Evolutionary conservation across 1,284 basidiomycete genomes (phyloP).

Genomic region (Mycena citricolor): DNA sequence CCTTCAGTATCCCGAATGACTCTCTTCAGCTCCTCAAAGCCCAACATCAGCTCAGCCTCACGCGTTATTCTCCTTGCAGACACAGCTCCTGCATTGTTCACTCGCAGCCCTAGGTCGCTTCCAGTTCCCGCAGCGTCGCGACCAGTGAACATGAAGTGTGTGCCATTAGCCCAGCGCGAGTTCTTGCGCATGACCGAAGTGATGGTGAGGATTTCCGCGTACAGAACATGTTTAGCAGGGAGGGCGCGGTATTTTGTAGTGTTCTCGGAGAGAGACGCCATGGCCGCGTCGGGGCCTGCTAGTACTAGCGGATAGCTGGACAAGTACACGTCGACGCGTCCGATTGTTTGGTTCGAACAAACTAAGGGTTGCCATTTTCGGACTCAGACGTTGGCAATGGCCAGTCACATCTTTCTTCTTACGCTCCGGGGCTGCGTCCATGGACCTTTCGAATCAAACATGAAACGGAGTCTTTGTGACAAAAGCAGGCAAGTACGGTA

Average conservation of each 20-base stretch:
- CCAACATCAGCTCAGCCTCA: slow-evolving; percentile 84
- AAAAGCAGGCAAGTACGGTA: too few species aligned
- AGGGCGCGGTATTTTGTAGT: slow-evolving; percentile 31
- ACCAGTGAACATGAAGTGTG: slow-evolving; percentile 52
- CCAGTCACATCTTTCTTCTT: too few species aligned
- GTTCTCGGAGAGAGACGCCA: background rate
- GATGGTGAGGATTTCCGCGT: slow-evolving; percentile 88
- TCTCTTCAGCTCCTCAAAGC: slow-evolving; percentile 86
- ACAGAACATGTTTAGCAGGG: slow-evolving; percentile 74
- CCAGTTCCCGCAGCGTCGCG: slow-evolving; percentile 62
- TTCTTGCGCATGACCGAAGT: slow-evolving; percentile 98
- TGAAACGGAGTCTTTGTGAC: too few species aligned
- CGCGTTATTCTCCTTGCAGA: slow-evolving; percentile 48
- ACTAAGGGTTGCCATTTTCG: too few species aligned
- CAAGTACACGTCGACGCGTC: too few species aligned
- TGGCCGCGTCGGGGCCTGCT: slow-evolving; percentile 10
- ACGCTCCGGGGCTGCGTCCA: too few species aligned
- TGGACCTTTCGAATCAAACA: too few species aligned
- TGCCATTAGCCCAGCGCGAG: slow-evolving; percentile 83
- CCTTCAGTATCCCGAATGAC: slow-evolving; percentile 73
- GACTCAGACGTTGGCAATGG: too few species aligned
- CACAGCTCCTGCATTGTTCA: slow-evolving; percentile 45
- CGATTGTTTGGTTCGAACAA: too few species aligned
- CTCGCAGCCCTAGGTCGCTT: slow-evolving; percentile 70
- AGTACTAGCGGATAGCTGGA: too few species aligned